These are phyloP conservation scores for Centrapalus pauciflorus DNA, from an alignment of 129 eudicot species.

Conservation along the genomic window DNA sequence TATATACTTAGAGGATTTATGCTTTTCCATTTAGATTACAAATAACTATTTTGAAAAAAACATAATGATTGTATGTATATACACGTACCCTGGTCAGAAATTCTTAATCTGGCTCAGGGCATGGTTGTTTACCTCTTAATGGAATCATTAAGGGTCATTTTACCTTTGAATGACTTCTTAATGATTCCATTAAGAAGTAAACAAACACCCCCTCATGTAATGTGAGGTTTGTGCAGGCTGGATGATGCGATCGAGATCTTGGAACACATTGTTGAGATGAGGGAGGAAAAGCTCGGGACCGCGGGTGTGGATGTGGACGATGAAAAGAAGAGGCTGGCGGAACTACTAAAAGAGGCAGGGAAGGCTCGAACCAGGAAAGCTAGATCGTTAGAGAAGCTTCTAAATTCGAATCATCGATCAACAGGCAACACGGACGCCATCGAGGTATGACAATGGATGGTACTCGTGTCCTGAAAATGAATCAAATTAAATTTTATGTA, in stretches of 20 bases:
- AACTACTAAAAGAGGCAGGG: conserved; percentile 29
- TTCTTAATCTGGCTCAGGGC: too few relatives aligned
- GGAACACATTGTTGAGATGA: conserved; percentile 33
- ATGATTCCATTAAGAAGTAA: too few relatives aligned
- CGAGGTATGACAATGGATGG: conserved; percentile 19
- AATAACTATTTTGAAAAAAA: too few relatives aligned
- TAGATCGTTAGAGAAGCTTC: conserved; percentile 26
- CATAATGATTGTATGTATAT: too few relatives aligned
- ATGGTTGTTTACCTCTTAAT: too few relatives aligned
- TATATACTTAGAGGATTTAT: too few relatives aligned
- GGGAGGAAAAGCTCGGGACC: conserved; percentile 37
- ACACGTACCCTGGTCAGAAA: too few relatives aligned
- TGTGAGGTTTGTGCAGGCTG: conserved; percentile 27
- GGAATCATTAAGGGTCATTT: too few relatives aligned
- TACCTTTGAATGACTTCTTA: too few relatives aligned
- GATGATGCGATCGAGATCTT: conserved; percentile 33
- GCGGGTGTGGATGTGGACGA: conserved; percentile 29
- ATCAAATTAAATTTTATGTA: too few relatives aligned
- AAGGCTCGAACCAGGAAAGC: conserved; percentile 25
- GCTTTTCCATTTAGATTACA: too few relatives aligned
- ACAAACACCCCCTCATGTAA: too few relatives aligned
- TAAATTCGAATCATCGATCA: conserved; percentile 18
- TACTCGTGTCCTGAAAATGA: background rate
- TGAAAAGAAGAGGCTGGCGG: conserved; percentile 30
- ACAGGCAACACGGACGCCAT: conserved; percentile 13